Base-by-base conservation (phyloP, 2,329 filamentous ascomycete species). In the Rhynchosporium agropyri region DNA sequence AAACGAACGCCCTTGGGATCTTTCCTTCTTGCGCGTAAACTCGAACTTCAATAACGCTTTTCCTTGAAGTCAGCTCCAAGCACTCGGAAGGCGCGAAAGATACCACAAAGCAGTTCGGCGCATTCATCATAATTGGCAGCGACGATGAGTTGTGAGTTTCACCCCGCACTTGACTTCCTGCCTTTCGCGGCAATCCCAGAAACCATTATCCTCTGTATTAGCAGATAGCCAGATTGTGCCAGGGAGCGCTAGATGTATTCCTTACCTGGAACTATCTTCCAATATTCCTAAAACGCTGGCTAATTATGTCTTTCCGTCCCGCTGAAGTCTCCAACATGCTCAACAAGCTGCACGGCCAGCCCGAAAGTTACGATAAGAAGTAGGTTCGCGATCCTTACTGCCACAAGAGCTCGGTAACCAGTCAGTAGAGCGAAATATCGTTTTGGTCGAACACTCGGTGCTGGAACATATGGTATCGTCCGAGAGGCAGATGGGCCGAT, bases 291-390 rank as follows among this genome's bases (percentile, higher is more conserved):
- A 56, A 46, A 40, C 43, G 29, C 42, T 50, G 33, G 59, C 63
- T 64, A 46, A 64, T 49, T 50, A 62, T 64, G 49, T 31, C 63
- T 40, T 62, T 60, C 26, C 9, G 62, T 9, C 51, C 54, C 40
- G 51, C 57, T 66, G 63, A 66, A 96, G 92, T 96, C 80, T 81
- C 89, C 71, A 89, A 84, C 75, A 96, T 97, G 91, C 84, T 97
- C 73, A 96, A 94, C 81, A 92, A 94, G 85, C 89, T 97, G 74
- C 91, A 96, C 74, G 92, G 93, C 78, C 94, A 98, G 81, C 94
- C 94, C 71, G 92, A 96, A 72, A 97, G 92, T 81, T 99, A 99
- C 82, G 95, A 98, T 77, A 97, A 96, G 80, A 99, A 99, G 91
- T 96, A 80, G 74, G 81, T 74, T 56, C 43, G 60, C 65, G 53